Evolutionary conservation across 2,329 filamentous ascomycete species (phyloP).

Genomic region (Aspergillus versicolor): DNA sequence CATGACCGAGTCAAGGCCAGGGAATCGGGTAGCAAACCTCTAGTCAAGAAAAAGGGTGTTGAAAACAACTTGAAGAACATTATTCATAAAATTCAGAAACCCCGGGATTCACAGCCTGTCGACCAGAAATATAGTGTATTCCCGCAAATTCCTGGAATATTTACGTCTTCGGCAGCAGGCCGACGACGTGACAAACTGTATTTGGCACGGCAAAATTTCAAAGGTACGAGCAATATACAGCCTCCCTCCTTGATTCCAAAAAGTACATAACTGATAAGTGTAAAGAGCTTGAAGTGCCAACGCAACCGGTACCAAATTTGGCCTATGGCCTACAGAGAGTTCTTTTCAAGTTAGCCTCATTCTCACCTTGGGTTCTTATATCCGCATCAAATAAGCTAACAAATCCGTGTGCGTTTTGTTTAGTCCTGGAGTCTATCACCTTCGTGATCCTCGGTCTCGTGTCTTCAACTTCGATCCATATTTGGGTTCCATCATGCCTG

Average conservation of each 20-base stretch:
- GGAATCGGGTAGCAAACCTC: neutral
- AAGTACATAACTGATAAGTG: neutral
- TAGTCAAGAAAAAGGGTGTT: neutral
- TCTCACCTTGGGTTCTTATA: neutral
- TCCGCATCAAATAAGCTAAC: neutral
- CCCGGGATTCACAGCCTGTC: neutral
- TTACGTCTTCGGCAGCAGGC: neutral
- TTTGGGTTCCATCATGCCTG: conserved; percentile 87
- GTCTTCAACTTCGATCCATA: conserved; percentile 99
- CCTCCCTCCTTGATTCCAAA: neutral
- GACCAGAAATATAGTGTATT: neutral
- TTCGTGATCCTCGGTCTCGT: conserved; percentile 82
- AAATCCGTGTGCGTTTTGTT: neutral
- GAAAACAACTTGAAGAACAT: neutral
- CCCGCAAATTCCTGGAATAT: neutral
- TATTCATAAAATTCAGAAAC: neutral
- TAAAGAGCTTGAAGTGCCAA: conserved; percentile 42
- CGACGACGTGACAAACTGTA: neutral
- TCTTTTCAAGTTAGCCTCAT: conserved; percentile 71
- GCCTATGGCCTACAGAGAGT: conserved; percentile 79
- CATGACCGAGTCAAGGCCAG: too few relatives aligned
- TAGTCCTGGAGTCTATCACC: conserved; percentile 77
- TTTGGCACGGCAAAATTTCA: neutral
- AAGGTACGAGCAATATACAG: neutral
- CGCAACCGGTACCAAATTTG: conserved; percentile 61